These are phyloP conservation scores for Globisporangium cylindrosporum DNA, from an alignment of 352 stramenopile genomes.

Conservation along the genomic window DNA sequence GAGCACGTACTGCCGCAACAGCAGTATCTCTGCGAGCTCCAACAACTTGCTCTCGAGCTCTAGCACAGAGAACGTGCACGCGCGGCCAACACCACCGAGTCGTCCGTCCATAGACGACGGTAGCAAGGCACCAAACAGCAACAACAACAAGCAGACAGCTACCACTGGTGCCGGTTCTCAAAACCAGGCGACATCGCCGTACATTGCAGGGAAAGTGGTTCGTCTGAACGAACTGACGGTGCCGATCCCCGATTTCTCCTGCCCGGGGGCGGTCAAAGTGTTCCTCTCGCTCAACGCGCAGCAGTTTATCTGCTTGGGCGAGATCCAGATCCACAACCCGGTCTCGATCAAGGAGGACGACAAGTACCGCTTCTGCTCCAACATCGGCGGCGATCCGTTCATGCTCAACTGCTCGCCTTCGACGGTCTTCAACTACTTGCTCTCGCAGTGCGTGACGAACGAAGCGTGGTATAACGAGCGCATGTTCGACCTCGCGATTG, in stretches of 20 bases:
- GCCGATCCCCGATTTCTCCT: slow-evolving; percentile 52
- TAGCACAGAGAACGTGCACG: slow-evolving; percentile 7
- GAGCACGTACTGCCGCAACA: slow-evolving; percentile 61
- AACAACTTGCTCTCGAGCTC: slow-evolving; percentile 30
- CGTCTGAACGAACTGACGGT: slow-evolving; percentile 49
- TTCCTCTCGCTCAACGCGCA: slow-evolving; percentile 71
- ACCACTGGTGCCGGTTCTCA: neutral
- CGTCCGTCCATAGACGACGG: neutral
- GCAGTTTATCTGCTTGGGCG: slow-evolving; percentile 65
- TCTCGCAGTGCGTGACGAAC: slow-evolving; percentile 40
- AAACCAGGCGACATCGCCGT: slow-evolving; percentile 19
- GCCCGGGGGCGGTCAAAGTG: slow-evolving; percentile 35
- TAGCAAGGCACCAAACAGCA: neutral
- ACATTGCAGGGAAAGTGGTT: slow-evolving; percentile 48
- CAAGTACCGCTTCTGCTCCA: slow-evolving; percentile 57
- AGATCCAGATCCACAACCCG: slow-evolving; percentile 50
- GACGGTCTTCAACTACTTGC: slow-evolving; percentile 44
- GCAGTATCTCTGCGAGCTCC: slow-evolving; percentile 36
- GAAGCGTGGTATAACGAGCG: slow-evolving; percentile 27
- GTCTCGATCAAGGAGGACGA: slow-evolving; percentile 52
- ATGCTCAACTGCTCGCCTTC: slow-evolving; percentile 50
- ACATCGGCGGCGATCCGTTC: slow-evolving; percentile 56
- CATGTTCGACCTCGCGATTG: slow-evolving; percentile 24
- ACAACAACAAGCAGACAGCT: neutral
- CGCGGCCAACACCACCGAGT: slow-evolving; percentile 11